Percentiles rank a stretch among this genome's conserved stretches.
phyloP scores from a whole-genome alignment of 176 grass and related monocot species.

The Triticum monococcum region DNA sequence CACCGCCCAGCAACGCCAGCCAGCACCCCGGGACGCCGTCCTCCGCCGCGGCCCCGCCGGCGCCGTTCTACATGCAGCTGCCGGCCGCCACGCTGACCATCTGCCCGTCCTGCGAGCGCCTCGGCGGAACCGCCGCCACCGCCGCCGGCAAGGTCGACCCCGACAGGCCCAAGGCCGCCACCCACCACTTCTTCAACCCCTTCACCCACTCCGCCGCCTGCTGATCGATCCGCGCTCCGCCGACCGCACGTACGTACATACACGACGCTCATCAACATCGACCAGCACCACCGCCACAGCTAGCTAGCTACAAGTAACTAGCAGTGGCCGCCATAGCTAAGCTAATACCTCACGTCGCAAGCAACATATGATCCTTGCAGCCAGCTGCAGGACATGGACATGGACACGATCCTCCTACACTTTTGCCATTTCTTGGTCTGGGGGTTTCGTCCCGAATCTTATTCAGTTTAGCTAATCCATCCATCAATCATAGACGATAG shows the following conservation, averaged over 20 bases:
- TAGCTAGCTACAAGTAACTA: neutral
- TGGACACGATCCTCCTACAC: neutral
- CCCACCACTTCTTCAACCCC: constrained; percentile 86
- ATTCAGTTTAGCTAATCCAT: constrained; percentile 20
- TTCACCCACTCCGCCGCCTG: constrained; percentile 85
- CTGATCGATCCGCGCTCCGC: constrained; percentile 35
- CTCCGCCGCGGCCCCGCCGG: neutral
- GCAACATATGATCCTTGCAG: constrained; percentile 23
- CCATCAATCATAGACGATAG: constrained; percentile 29
- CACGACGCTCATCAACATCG: neutral
- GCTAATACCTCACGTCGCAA: constrained; percentile 34
- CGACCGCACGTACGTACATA: neutral
- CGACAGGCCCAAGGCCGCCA: constrained; percentile 47
- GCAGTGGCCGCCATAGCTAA: neutral
- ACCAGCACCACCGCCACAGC: neutral
- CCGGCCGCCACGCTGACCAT: constrained; percentile 65
- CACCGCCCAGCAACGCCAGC: neutral
- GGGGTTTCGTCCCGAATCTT: constrained; percentile 15
- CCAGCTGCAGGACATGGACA: neutral
- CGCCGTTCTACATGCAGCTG: constrained; percentile 76
- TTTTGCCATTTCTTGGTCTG: constrained; percentile 31
- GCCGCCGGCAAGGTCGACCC: constrained; percentile 31
- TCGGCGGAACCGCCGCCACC: constrained; percentile 33
- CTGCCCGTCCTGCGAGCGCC: constrained; percentile 83
- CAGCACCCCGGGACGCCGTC: neutral